These are phyloP conservation scores for Vitis vinifera DNA, from an alignment of 164 flowering plant genomes.

Conservation along the genomic window ASM3070453v1 NC_081807.1:19807501-19808000, in stretches of 20 bases:
- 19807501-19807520: slow-evolving; percentile 39
- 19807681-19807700: slow-evolving; percentile 23
- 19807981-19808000: too few species aligned
- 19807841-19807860: not conserved
- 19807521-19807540: slow-evolving; percentile 47
- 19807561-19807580: slow-evolving; percentile 28
- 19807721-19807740: slow-evolving; percentile 25
- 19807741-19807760: slow-evolving; percentile 38
- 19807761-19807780: slow-evolving; percentile 28
- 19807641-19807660: slow-evolving; percentile 32
- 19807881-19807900: too few species aligned
- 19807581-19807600: slow-evolving; percentile 36
- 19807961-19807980: too few species aligned
- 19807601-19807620: slow-evolving; percentile 26
- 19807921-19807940: too few species aligned
- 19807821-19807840: slow-evolving; percentile 9
- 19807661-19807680: slow-evolving; percentile 31
- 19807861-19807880: too few species aligned
- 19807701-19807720: slow-evolving; percentile 31
- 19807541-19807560: slow-evolving; percentile 11
- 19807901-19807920: too few species aligned
- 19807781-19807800: slow-evolving; percentile 22
- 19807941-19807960: too few species aligned
- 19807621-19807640: slow-evolving; percentile 38
- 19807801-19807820: slow-evolving; percentile 10